A percentile compares a stretch with the other conserved stretches of the same genome.
Evolutionary conservation across 495 filamentous ascomycete species (phyloP).

Genomic region (Penicillium atrosanguineum): DNA sequence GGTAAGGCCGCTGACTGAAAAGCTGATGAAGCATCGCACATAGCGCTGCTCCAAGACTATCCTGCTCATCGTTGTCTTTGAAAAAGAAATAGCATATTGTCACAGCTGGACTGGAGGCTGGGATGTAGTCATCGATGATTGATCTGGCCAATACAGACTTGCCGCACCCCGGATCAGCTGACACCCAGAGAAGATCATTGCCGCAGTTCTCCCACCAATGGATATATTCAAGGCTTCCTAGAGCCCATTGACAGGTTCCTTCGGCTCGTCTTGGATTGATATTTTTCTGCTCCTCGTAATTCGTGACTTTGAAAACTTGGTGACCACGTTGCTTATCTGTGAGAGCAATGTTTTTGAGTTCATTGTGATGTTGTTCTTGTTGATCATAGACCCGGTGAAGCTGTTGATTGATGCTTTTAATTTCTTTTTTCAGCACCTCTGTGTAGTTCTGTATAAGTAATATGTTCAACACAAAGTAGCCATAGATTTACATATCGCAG

Average conservation of each 20-base stretch:
- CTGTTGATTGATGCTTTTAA: slow-evolving; percentile 28
- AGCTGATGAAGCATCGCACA: slow-evolving; percentile 43
- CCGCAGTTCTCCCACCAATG: slow-evolving; percentile 23
- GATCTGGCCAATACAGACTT: slow-evolving; percentile 43
- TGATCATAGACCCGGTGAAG: slow-evolving; percentile 15
- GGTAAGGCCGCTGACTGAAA: slow-evolving; percentile 23
- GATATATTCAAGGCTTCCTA: slow-evolving; percentile 28
- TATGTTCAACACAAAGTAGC: background rate
- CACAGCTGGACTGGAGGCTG: slow-evolving; percentile 1
- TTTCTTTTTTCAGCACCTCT: slow-evolving; percentile 10
- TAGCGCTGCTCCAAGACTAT: slow-evolving; percentile 27
- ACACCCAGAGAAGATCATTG: slow-evolving; percentile 41
- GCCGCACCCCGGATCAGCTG: slow-evolving; percentile 44
- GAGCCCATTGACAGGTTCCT: slow-evolving; percentile 27
- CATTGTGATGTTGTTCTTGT: slow-evolving; percentile 16
- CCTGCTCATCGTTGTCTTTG: slow-evolving; percentile 39
- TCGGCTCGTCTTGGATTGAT: slow-evolving; percentile 24
- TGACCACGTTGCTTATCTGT: slow-evolving; percentile 26
- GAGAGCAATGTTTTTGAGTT: slow-evolving; percentile 2
- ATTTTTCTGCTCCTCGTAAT: slow-evolving; percentile 27
- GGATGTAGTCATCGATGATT: slow-evolving; percentile 29
- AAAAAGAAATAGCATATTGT: slow-evolving; percentile 48
- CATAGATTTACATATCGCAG: background rate
- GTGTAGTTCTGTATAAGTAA: slow-evolving; percentile 6
- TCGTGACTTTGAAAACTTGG: slow-evolving; percentile 25